Percentiles rank a stretch among this genome's conserved stretches.
Evolutionary conservation across 2,329 filamentous ascomycete species (phyloP).

Genomic region (Thermothelomyces thermophilus): DNA sequence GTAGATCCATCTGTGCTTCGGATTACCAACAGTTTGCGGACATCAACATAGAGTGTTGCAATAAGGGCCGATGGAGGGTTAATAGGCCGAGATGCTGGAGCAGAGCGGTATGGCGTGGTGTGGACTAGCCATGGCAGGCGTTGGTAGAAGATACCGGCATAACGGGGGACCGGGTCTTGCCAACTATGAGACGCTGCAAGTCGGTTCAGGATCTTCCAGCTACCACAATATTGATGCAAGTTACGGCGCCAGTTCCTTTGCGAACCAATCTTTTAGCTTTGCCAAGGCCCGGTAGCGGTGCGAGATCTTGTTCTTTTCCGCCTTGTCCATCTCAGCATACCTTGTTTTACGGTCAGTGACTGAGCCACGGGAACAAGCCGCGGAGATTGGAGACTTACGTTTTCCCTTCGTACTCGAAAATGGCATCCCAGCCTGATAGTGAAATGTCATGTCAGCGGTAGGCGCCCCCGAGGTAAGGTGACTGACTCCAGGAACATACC

Average conservation of each 20-base stretch:
- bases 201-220: no score
- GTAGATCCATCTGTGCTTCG: background rate
- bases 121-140: no score
- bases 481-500: conserved; percentile 48
- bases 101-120: no score
- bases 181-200: no score
- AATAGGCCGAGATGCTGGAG: no score
- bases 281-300: conserved; percentile 82
- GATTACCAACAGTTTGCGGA: no score
- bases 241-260: conserved; percentile 32
- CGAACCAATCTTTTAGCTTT: conserved; percentile 79
- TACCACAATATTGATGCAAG: no score
- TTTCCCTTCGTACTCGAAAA: conserved; percentile 88
- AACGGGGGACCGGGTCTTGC: no score
- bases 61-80: no score
- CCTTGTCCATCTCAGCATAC: conserved; percentile 90
- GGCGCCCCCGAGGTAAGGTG: background rate
- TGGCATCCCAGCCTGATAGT: conserved; percentile 84
- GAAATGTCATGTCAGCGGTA: background rate
- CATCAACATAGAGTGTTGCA: no score
- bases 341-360: conserved; percentile 33
- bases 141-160: no score
- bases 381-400: conserved; percentile 48
- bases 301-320: conserved; percentile 83
- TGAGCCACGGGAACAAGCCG: background rate